Percentiles rank a stretch among this genome's conserved stretches.
Conservation (phyloP, 1,284 basidiomycete genomes). For the Heterobasidion annosum region DNA sequence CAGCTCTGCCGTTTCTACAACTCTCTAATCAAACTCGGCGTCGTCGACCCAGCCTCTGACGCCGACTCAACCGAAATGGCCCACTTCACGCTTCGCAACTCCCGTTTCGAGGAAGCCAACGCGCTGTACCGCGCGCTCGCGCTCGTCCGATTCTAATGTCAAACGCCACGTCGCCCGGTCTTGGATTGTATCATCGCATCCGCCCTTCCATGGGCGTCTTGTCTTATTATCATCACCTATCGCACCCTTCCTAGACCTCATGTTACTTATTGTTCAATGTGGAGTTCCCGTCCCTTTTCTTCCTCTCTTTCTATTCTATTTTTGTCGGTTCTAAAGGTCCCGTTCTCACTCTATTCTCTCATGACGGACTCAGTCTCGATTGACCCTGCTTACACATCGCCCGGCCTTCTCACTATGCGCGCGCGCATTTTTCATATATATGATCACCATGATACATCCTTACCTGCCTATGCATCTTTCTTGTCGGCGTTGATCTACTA, state of each 20-base stretch:
- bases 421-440: background rate
- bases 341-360: background rate
- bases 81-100: constrained; percentile 60
- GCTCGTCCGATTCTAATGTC: constrained; percentile 24
- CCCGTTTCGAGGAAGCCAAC: constrained; percentile 68
- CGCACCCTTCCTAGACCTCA: background rate
- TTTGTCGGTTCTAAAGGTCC: too few species aligned
- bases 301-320: too few species aligned
- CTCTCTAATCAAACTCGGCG: constrained; percentile 52
- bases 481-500: background rate
- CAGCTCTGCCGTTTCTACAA: constrained; percentile 72
- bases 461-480: background rate
- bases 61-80: constrained; percentile 65
- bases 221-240: background rate
- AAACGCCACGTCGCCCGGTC: background rate
- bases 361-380: background rate
- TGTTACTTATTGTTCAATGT: background rate
- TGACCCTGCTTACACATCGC: too few species aligned
- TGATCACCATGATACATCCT: background rate
- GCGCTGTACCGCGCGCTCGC: constrained; percentile 54
- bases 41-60: constrained; percentile 52
- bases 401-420: background rate
- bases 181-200: background rate
- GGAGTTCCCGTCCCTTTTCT: background rate
- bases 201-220: background rate